These are phyloP conservation scores for Pulveroboletus sp. DNA, from an alignment of 768 basidiomycete species.

Conservation along the genomic window DNA sequence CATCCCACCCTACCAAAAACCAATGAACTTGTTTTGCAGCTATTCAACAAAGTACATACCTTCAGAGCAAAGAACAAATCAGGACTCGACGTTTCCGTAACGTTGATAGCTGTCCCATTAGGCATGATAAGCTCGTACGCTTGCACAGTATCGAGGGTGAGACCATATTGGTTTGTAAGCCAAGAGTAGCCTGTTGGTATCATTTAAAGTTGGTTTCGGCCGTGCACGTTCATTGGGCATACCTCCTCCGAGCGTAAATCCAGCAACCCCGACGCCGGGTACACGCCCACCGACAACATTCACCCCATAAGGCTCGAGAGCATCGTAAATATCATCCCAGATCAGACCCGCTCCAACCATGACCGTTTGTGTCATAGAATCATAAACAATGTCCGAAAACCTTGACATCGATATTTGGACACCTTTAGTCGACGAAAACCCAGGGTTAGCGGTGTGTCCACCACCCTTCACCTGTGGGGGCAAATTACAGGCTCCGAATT, in stretches of 20 bases:
- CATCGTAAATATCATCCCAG: conserved; percentile 64
- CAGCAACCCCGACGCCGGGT: conserved; percentile 55
- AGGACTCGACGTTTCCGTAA: conserved; percentile 30
- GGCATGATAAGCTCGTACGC: conserved; percentile 51
- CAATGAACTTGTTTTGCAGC: not conserved
- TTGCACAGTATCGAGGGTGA: conserved; percentile 53
- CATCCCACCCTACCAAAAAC: conserved; percentile 44
- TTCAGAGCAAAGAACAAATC: no score
- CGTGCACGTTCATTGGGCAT: not conserved
- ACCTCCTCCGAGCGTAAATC: conserved; percentile 56
- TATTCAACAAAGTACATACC: conserved; percentile 27
- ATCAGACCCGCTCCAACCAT: conserved; percentile 39
- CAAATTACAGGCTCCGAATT: not conserved
- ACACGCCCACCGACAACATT: conserved; percentile 55
- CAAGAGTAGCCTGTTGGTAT: conserved; percentile 25
- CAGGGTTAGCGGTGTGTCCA: conserved; percentile 52
- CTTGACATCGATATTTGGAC: conserved; percentile 54
- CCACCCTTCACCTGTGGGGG: conserved; percentile 51
- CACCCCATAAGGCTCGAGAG: conserved; percentile 43
- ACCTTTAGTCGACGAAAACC: conserved; percentile 55
- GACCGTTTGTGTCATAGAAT: conserved; percentile 36
- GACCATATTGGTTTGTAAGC: no score
- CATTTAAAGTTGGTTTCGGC: not conserved
- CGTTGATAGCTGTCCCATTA: conserved; percentile 38
- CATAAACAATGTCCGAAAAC: conserved; percentile 41